Conservation (phyloP, 1,139 yeast genomes). For the Lodderomyces oxycetoniae region DNA sequence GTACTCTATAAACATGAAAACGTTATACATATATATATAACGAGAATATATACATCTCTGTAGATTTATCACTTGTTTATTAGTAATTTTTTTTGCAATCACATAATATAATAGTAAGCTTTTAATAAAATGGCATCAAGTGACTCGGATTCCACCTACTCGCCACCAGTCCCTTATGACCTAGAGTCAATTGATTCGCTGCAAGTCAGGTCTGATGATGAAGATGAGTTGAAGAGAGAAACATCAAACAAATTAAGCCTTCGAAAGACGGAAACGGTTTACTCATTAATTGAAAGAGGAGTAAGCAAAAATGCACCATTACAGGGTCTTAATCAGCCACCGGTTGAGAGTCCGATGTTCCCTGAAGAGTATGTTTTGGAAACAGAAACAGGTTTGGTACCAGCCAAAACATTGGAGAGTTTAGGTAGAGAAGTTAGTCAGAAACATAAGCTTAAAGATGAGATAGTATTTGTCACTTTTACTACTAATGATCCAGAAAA, state of each 20-base stretch:
- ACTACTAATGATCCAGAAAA: constrained; percentile 73
- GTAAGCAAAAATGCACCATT: constrained; percentile 46
- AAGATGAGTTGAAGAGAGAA: too few relatives aligned
- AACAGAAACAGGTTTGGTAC: constrained; percentile 82
- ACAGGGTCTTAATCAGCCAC: constrained; percentile 60
- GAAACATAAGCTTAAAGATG: constrained; percentile 30
- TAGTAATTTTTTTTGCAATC: too few relatives aligned
- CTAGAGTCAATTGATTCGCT: constrained; percentile 1
- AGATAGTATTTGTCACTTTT: constrained; percentile 81
- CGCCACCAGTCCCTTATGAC: too few relatives aligned
- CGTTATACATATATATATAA: neutral
- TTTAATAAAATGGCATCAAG: too few relatives aligned
- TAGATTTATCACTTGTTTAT: too few relatives aligned
- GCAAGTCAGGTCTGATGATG: neutral
- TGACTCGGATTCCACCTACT: too few relatives aligned
- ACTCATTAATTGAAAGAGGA: constrained; percentile 62
- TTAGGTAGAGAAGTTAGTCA: constrained; percentile 47
- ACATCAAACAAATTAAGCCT: neutral
- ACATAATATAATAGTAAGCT: too few relatives aligned
- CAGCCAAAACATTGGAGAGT: constrained; percentile 63
- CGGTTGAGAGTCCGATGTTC: constrained; percentile 62
- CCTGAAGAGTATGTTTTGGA: constrained; percentile 90
- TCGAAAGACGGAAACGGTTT: constrained; percentile 57
- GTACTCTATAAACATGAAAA: too few relatives aligned
- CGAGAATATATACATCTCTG: too few relatives aligned